Conservation (phyloP, 2,329 filamentous ascomycete species). For the Botrytis fabae region DNA sequence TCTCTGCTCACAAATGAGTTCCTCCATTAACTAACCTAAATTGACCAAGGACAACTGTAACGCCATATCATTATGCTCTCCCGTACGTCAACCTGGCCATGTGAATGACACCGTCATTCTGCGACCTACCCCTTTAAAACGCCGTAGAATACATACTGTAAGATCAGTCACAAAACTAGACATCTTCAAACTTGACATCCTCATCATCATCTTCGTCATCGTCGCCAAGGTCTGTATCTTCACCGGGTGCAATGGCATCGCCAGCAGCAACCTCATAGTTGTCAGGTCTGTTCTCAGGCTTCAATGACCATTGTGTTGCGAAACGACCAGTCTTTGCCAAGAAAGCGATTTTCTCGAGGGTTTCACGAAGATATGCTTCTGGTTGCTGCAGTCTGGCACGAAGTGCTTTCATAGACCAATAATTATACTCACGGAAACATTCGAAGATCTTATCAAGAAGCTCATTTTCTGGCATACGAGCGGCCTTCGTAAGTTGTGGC, state of each 20-base stretch:
- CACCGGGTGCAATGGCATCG: conserved; percentile 50
- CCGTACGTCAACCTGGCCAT: conserved; percentile 10
- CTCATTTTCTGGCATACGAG: conserved; percentile 85
- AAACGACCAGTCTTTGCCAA: conserved; percentile 82
- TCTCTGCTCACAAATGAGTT: conserved; percentile 1
- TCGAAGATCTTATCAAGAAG: conserved; percentile 82
- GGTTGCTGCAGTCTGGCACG: conserved; percentile 79
- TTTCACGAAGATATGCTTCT: conserved; percentile 87
- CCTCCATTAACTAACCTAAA: not conserved
- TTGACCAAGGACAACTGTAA: conserved; percentile 1
- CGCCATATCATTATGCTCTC: conserved; percentile 20
- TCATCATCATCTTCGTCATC: conserved; percentile 63
- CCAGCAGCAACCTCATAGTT: conserved; percentile 56
- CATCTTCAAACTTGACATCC: conserved; percentile 77
- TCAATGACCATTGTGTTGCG: conserved; percentile 81
- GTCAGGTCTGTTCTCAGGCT: conserved; percentile 63
- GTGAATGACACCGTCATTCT: conserved; percentile 14
- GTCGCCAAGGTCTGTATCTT: conserved; percentile 52
- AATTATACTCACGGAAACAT: conserved; percentile 82
- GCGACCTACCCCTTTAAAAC: conserved; percentile 7
- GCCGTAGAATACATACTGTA: conserved; percentile 21
- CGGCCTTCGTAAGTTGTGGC: conserved; percentile 76
- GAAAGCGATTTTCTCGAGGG: conserved; percentile 77
- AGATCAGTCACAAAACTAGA: conserved; percentile 40
- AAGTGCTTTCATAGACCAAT: conserved; percentile 91